phyloP scores from a whole-genome alignment of 2,329 filamentous ascomycete species.

The Pestalotiopsis sp. region DNA sequence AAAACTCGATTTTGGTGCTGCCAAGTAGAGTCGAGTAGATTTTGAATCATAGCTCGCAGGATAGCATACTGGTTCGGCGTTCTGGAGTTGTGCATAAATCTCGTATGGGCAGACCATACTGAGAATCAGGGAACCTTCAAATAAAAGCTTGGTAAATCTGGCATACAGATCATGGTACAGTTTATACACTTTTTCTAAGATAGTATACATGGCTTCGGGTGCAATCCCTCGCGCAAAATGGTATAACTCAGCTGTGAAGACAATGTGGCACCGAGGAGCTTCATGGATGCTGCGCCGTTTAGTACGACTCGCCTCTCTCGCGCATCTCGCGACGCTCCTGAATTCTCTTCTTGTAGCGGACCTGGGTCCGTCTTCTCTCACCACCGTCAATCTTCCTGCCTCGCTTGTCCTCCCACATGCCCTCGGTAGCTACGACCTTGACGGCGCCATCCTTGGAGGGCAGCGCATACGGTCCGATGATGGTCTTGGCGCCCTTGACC shows the following conservation, averaged over 20 bases:
- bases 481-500: slow-evolving; percentile 67
- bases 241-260: neutral
- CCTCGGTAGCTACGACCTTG: slow-evolving; percentile 72
- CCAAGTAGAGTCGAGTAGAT: slow-evolving; percentile 29
- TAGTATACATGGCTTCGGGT: slow-evolving; percentile 5
- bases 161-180: slow-evolving; percentile 12
- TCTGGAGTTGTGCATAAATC: slow-evolving; percentile 13
- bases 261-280: neutral
- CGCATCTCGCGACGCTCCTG: slow-evolving; percentile 73
- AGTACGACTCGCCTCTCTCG: slow-evolving; percentile 32
- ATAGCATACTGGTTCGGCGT: slow-evolving; percentile 19
- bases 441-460: slow-evolving; percentile 69
- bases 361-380: slow-evolving; percentile 84
- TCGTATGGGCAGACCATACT: neutral
- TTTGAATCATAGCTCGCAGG: slow-evolving; percentile 2
- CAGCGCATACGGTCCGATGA: slow-evolving; percentile 75
- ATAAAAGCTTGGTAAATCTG: neutral
- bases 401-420: slow-evolving; percentile 88
- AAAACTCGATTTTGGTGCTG: slow-evolving; percentile 74
- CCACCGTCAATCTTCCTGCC: slow-evolving; percentile 95
- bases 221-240: neutral
- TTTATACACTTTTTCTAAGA: slow-evolving; percentile 11
- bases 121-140: neutral
- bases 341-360: slow-evolving; percentile 82
- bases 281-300: neutral